A percentile compares a stretch with the other conserved stretches of the same genome.
Evolutionary conservation across 495 filamentous ascomycete genomes (phyloP).

Genomic region (Xylaria cubensis): DNA sequence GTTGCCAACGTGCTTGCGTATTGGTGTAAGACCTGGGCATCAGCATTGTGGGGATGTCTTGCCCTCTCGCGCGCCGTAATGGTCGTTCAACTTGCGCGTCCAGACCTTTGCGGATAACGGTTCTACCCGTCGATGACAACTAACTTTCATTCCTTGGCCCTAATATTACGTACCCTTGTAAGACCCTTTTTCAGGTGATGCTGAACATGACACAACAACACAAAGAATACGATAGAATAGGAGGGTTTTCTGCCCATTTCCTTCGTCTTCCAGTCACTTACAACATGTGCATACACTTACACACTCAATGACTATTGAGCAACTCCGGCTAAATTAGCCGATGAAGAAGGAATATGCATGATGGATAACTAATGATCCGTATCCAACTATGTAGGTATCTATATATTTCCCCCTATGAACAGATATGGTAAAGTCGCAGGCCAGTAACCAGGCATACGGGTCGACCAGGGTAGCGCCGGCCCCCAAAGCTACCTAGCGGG

Average conservation of each 20-base stretch:
- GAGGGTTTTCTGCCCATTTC: neutral
- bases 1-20: neutral
- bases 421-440: neutral
- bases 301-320: neutral
- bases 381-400: neutral
- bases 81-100: slow-evolving; percentile 15
- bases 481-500: slow-evolving; percentile 18
- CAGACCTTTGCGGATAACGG: slow-evolving; percentile 7
- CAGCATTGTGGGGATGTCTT: slow-evolving; percentile 11
- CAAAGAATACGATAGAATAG: slow-evolving; percentile 5
- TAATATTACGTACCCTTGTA: slow-evolving; percentile 1
- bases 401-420: neutral
- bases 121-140: slow-evolving; percentile 11
- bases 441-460: slow-evolving; percentile 25
- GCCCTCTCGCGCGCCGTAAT: neutral
- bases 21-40: slow-evolving; percentile 14
- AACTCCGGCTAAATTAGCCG: slow-evolving; percentile 3
- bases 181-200: slow-evolving; percentile 15
- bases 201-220: neutral
- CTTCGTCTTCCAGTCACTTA: neutral
- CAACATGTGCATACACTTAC: neutral
- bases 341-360: neutral
- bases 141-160: slow-evolving; percentile 10
- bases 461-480: slow-evolving; percentile 23
- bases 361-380: neutral